A percentile compares a stretch with the other conserved stretches of the same genome.
Conservation (phyloP, 148 eudicot genomes). For the Euryodendron excelsum region DNA sequence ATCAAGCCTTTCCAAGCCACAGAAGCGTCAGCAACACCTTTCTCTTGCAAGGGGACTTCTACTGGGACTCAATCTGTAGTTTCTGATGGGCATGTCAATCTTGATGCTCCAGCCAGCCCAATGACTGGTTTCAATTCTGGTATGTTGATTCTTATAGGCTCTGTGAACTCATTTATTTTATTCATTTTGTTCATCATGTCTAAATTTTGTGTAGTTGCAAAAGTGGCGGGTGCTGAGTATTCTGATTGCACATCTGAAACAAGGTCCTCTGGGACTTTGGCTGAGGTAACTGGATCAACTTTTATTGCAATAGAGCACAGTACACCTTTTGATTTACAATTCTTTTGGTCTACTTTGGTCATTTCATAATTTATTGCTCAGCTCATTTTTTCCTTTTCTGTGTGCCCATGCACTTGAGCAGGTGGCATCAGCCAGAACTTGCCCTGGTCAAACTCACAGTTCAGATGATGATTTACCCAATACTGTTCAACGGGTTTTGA, state of each 20-base stretch:
- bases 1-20: conserved; percentile 1
- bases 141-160: not conserved
- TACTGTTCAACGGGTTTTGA: conserved; percentile 5
- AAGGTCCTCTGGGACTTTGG: not conserved
- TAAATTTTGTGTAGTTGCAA: not conserved
- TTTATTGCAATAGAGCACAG: not conserved
- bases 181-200: not conserved
- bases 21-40: not conserved
- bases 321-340: not conserved
- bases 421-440: not conserved
- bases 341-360: not conserved
- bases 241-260: not conserved
- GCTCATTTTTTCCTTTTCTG: not conserved
- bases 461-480: conserved; percentile 11
- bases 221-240: not conserved
- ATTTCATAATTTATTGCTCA: not conserved
- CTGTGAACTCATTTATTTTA: not conserved
- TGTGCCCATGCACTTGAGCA: not conserved
- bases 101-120: not conserved
- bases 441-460: not conserved
- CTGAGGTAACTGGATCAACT: not conserved
- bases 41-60: not conserved
- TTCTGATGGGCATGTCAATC: not conserved
- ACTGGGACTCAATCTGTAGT: not conserved
- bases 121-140: not conserved